Percentiles rank a stretch among this genome's conserved stretches.
Evolutionary conservation across 305 asterid species (phyloP).

Genomic region (Nicotiana rustica): DNA sequence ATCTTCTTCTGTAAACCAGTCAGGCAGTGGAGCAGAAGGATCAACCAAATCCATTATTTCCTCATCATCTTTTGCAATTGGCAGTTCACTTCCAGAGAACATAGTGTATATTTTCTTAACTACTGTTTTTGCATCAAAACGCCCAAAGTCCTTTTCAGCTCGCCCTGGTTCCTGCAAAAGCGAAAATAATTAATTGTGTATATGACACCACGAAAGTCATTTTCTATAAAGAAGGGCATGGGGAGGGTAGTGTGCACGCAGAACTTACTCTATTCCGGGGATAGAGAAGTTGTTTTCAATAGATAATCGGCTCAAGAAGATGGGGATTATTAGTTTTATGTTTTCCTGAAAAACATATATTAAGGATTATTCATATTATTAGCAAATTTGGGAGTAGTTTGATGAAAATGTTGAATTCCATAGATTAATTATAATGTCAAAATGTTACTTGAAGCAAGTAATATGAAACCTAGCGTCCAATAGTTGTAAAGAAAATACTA

Average conservation of each 20-base stretch:
- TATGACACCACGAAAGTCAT: not conserved
- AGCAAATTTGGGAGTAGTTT: not conserved
- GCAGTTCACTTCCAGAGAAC: constrained; percentile 58
- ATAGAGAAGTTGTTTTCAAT: too few relatives aligned
- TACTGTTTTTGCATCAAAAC: constrained; percentile 52
- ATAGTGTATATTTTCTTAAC: constrained; percentile 57
- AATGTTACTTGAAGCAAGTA: not conserved
- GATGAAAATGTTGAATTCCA: not conserved
- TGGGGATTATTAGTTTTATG: too few relatives aligned
- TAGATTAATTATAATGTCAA: not conserved
- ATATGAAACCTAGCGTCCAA: not conserved
- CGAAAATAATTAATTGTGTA: not conserved
- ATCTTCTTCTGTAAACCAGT: constrained; percentile 67
- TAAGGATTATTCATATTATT: too few relatives aligned
- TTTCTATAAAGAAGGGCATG: too few relatives aligned
- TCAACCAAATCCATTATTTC: constrained; percentile 76
- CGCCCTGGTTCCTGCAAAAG: constrained; percentile 54
- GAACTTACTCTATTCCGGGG: too few relatives aligned
- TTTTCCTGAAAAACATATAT: not conserved
- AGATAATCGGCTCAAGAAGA: too few relatives aligned
- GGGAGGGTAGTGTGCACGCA: too few relatives aligned
- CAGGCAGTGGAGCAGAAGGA: constrained; percentile 58
- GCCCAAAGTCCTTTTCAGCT: constrained; percentile 61
- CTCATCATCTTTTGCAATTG: constrained; percentile 53
- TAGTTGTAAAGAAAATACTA: not conserved